These are phyloP conservation scores for Candida succiphila DNA, from an alignment of 805 yeast genomes.

Conservation along the genomic window DNA sequence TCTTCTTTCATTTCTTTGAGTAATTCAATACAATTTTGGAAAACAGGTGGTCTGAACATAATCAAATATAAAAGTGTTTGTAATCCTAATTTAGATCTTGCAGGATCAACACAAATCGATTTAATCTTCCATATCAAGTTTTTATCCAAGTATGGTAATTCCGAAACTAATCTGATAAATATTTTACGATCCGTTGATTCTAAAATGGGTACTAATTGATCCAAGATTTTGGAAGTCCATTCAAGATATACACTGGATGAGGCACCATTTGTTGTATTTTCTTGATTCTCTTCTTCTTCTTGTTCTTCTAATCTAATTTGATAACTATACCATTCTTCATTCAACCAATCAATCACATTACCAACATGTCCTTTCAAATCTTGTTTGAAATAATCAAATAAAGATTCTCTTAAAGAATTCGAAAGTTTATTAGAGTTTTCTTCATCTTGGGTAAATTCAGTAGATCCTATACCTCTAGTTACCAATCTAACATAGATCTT, in stretches of 20 bases:
- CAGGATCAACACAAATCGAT: slow-evolving; percentile 79
- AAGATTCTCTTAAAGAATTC: slow-evolving; percentile 54
- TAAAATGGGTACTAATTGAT: slow-evolving; percentile 72
- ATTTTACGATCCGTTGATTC: slow-evolving; percentile 74
- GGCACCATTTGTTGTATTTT: slow-evolving; percentile 3
- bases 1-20: slow-evolving; percentile 36
- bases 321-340: slow-evolving; percentile 86
- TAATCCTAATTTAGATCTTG: slow-evolving; percentile 69
- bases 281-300: slow-evolving; percentile 4
- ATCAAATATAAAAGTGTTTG: slow-evolving; percentile 73
- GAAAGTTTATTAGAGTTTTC: slow-evolving; percentile 32
- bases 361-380: slow-evolving; percentile 68
- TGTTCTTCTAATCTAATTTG: slow-evolving; percentile 11
- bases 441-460: neutral
- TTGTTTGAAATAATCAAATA: slow-evolving; percentile 63
- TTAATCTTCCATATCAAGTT: slow-evolving; percentile 54
- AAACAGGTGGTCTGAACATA: slow-evolving; percentile 86
- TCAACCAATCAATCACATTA: slow-evolving; percentile 80
- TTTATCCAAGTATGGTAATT: slow-evolving; percentile 66
- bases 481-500: slow-evolving; percentile 66
- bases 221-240: slow-evolving; percentile 67
- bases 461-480: slow-evolving; percentile 59
- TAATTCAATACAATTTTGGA: slow-evolving; percentile 38
- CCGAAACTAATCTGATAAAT: slow-evolving; percentile 77
- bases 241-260: slow-evolving; percentile 36